A percentile compares a stretch with the other conserved stretches of the same genome.
These are phyloP conservation scores for Colletotrichum chlorophyti DNA, from an alignment of 2,329 filamentous ascomycete genomes.

Conservation along the genomic window DNA sequence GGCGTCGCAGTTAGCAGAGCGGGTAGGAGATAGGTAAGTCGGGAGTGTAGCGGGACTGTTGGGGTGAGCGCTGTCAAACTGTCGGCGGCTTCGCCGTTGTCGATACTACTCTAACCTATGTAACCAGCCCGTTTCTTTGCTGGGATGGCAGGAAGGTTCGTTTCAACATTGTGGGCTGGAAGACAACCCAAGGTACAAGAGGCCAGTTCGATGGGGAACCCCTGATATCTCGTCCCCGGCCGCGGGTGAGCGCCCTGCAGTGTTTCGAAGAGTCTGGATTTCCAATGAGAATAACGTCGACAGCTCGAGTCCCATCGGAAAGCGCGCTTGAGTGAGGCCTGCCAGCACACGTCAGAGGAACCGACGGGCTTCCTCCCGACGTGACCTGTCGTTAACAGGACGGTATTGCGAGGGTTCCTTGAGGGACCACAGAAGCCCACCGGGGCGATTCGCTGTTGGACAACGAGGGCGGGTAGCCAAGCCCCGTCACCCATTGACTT, in stretches of 20 bases:
- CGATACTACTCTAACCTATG: no score
- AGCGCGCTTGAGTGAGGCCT: conserved; percentile 17
- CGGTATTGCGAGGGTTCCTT: conserved; percentile 19
- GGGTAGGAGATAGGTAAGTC: no score
- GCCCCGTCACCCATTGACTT: conserved; percentile 24
- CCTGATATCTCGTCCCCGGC: no score
- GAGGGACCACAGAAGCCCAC: conserved; percentile 20
- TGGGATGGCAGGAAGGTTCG: conserved; percentile 18
- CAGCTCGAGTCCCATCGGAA: conserved; percentile 14
- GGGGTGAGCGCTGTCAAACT: conserved; percentile 23
- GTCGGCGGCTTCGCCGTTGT: conserved; percentile 18
- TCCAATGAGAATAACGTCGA: conserved; percentile 2
- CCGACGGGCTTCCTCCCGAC: conserved; percentile 19
- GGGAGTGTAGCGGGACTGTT: conserved; percentile 1
- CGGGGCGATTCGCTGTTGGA: conserved; percentile 25
- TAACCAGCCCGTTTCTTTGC: conserved; percentile 6
- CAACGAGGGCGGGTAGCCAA: conserved; percentile 22
- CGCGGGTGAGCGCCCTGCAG: conserved; percentile 9
- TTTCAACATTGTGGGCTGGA: conserved; percentile 22
- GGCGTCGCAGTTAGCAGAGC: conserved; percentile 15
- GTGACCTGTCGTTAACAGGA: conserved; percentile 27
- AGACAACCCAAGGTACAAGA: no score
- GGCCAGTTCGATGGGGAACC: conserved; percentile 12
- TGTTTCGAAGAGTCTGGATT: conserved; percentile 10
- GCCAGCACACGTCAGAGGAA: background rate